Conservation (phyloP, 202 grass and related monocot genomes). For the Digitaria exilis region DNA sequence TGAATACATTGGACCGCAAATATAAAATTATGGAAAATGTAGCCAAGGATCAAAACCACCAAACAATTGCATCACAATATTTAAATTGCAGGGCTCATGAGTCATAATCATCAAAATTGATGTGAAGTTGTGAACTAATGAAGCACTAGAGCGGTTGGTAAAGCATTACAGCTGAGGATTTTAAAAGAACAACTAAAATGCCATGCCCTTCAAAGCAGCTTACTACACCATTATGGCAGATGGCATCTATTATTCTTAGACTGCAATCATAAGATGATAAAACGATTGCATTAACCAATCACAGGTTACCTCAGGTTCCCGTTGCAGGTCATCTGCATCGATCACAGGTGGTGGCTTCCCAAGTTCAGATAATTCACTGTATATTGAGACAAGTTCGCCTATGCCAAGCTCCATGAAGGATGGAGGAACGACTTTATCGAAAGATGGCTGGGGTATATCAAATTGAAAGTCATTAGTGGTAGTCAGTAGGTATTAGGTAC, state of each 20-base stretch:
- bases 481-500: constrained; percentile 5
- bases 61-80: constrained; percentile 9
- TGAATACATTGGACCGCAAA: constrained; percentile 27
- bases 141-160: not conserved
- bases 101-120: not conserved
- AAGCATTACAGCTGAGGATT: constrained; percentile 22
- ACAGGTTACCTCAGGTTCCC: constrained; percentile 73
- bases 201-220: constrained; percentile 20
- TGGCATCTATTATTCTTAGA: constrained; percentile 4
- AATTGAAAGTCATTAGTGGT: constrained; percentile 33
- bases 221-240: not conserved
- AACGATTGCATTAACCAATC: constrained; percentile 5
- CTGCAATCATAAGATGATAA: not conserved
- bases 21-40: not conserved
- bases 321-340: constrained; percentile 92
- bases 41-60: constrained; percentile 22
- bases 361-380: constrained; percentile 77
- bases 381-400: constrained; percentile 91
- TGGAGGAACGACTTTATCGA: constrained; percentile 76
- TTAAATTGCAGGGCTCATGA: constrained; percentile 17
- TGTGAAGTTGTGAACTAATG: not conserved
- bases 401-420: constrained; percentile 93
- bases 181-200: constrained; percentile 3
- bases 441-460: constrained; percentile 71
- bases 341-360: constrained; percentile 82